These are phyloP conservation scores for Saccharomyces pastorianus DNA, from an alignment of 1,139 yeast species.

Conservation along the genomic window DNA sequence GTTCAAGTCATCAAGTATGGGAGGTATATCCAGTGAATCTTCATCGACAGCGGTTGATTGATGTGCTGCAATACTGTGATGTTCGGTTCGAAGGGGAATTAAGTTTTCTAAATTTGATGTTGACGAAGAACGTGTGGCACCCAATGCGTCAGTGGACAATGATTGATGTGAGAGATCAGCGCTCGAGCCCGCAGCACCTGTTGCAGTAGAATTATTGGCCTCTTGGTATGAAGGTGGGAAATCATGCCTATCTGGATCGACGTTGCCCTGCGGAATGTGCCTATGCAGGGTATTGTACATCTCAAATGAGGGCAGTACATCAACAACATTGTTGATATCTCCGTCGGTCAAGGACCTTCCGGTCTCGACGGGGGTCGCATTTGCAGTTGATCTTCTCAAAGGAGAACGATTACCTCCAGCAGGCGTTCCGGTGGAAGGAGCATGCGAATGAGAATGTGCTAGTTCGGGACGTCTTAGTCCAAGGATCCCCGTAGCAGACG, in stretches of 20 bases:
- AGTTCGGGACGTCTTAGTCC: conserved; percentile 7
- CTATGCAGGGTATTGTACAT: conserved; percentile 27
- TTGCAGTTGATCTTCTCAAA: conserved; percentile 2
- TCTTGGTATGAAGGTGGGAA: conserved; percentile 24
- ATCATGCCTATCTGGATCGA: conserved; percentile 22
- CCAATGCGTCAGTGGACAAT: background rate
- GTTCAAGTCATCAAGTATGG: conserved; percentile 17
- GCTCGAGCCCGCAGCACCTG: conserved; percentile 7
- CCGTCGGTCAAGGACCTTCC: background rate
- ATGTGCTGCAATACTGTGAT: conserved; percentile 3
- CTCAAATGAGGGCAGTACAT: conserved; percentile 26
- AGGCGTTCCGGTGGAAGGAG: background rate
- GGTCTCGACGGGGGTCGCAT: background rate
- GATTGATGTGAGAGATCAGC: conserved; percentile 4
- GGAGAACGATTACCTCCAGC: conserved; percentile 4
- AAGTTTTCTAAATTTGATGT: conserved; percentile 7
- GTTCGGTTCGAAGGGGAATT: conserved; percentile 13
- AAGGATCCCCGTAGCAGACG: conserved; percentile 15
- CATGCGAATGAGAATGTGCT: background rate
- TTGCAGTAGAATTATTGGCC: conserved; percentile 11
- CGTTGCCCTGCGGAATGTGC: conserved; percentile 25
- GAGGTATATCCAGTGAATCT: conserved; percentile 2
- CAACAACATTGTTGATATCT: conserved; percentile 8
- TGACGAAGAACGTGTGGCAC: conserved; percentile 2
- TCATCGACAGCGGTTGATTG: conserved; percentile 2